Base-by-base conservation (phyloP, 2,329 filamentous ascomycete genomes). In the Ceratocystis diversiconidia region DNA sequence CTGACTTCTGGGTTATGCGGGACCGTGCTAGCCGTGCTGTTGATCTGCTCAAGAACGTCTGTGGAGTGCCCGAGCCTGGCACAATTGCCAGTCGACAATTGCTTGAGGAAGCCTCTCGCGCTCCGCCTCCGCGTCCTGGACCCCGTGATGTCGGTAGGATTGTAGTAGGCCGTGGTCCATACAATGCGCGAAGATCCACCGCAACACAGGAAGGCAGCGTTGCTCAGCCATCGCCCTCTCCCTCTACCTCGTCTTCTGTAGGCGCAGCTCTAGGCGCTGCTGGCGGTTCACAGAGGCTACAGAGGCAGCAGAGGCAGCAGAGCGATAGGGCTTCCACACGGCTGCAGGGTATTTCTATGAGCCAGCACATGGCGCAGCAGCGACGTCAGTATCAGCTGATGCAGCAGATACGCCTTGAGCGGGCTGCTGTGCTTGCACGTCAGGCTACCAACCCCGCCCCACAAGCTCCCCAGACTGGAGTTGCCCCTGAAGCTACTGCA, bases 41-140 rank as follows among this genome's bases (percentile, higher is more conserved):
- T 15, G 67, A 68, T 15, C 62, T 63, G 22, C 65, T 66, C 43
- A 66, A 67, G 15, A 66, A 63, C 32, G 65, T 65, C 10, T 62
- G 66, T 4, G 69, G 69, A 17, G 48, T 70, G 12, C 22, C 66
- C 5, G 69, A 69, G 59, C 61, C 52, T n/a, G 68, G 69, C 30
- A 22, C 68, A 0, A 66, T 66, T 19, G 65, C 62, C 36, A 65
- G 43, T 10, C 61, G 52, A 10, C 59, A 63, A 8, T 50, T 69
- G 25, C 66, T 67, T 17, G 50, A 66, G 7, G 62, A 68, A 19
- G 61, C 62, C 22, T 64, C 63, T 10, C 61, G 44, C 15, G 59
- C 61, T 17, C 63, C 66, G 10, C 66, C 66, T 10, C 59, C 44
- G n/a, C 57, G 60, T 19, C 36, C 63, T 6, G 62, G 55, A 43